phyloP scores from a whole-genome alignment of 352 stramenopile species.

The Thalassiosira mediterranea region DNA sequence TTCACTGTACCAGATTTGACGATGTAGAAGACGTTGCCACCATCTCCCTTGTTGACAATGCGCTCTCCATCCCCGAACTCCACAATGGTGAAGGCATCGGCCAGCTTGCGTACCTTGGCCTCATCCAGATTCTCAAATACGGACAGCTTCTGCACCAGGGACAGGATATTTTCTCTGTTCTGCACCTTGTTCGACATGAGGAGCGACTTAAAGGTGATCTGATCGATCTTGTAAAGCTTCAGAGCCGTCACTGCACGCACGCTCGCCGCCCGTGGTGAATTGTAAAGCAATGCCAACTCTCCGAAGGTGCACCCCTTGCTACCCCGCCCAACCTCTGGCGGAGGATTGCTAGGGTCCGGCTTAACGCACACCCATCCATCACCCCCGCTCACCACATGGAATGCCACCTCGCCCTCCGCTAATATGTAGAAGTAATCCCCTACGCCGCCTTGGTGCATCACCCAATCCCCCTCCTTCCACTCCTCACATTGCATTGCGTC shows the following conservation, averaged over 20 bases:
- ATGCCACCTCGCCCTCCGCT: conserved; percentile 87
- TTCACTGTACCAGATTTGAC: conserved; percentile 92
- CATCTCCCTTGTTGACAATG: conserved; percentile 96
- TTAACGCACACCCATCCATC: no score
- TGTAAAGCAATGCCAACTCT: conserved; percentile 93
- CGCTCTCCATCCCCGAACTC: conserved; percentile 93
- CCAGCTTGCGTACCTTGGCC: conserved; percentile 87
- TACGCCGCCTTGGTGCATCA: conserved; percentile 93
- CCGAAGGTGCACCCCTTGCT: conserved; percentile 90
- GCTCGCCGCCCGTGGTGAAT: conserved; percentile 92
- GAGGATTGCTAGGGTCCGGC: no score
- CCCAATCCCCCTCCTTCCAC: no score
- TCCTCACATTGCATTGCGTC: no score
- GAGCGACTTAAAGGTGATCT: conserved; percentile 89
- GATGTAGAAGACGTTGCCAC: conserved; percentile 98
- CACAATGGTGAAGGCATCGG: conserved; percentile 92
- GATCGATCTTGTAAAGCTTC: conserved; percentile 90
- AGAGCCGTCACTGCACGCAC: conserved; percentile 91
- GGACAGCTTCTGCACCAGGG: conserved; percentile 94
- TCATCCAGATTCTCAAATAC: conserved; percentile 88
- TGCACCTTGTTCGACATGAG: conserved; percentile 86
- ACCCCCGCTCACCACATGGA: conserved; percentile 81
- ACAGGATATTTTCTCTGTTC: conserved; percentile 84
- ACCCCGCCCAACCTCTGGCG: conserved; percentile 80
- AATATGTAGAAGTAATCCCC: conserved; percentile 98